Base-by-base conservation (phyloP, 2,329 filamentous ascomycete genomes). In the Alternaria hordeiaustralica region DNA sequence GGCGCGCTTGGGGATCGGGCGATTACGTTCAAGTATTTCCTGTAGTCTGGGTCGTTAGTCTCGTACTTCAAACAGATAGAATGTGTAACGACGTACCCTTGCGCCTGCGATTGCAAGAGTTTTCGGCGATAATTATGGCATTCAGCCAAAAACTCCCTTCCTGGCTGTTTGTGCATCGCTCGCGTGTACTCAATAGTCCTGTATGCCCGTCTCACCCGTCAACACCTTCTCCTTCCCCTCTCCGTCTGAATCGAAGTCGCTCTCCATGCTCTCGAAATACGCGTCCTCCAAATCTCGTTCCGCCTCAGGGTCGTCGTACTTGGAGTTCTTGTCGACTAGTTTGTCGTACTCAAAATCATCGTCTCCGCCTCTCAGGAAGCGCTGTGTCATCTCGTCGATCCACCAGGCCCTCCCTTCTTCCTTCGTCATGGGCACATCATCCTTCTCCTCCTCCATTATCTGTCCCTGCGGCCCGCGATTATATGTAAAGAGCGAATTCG, bases 231-330 rank as follows among this genome's bases (percentile, higher is more conserved):
- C 75, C 61, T 73, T 76, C 7, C 75, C 74, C 60, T 83, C 75
- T 7, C 80, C 81, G 55, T 83, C 84, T 43, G 83, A 82, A 28
- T 86, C 83, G 87, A 90, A 93, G 51, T 85, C 84, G 0, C 91
- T 90, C 70, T 92, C 90, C 82, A 97, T 91, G 6, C 89, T 88
- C 21, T 94, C 92, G 75, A 96, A 94, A 83, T 92, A 97, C 20
- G 85, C 85, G 41, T 97, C 92, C 78, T 95, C 86, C 13, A 83
- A 83, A 56, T 90, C 89, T n/a, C 84, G 81, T 66, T 85, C 85
- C 68, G 87, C 85, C 82, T 87, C 83, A 75, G 85, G 76, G 79
- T 90, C 88, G 76, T 97, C 93, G 60, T 89, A 90, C 20, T 89
- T 89, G 28, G 93, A 89, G 72, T 91, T 89, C 36, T 83, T 82